Conservation (phyloP, 495 filamentous ascomycete species). For the Penicillium soppii region DNA sequence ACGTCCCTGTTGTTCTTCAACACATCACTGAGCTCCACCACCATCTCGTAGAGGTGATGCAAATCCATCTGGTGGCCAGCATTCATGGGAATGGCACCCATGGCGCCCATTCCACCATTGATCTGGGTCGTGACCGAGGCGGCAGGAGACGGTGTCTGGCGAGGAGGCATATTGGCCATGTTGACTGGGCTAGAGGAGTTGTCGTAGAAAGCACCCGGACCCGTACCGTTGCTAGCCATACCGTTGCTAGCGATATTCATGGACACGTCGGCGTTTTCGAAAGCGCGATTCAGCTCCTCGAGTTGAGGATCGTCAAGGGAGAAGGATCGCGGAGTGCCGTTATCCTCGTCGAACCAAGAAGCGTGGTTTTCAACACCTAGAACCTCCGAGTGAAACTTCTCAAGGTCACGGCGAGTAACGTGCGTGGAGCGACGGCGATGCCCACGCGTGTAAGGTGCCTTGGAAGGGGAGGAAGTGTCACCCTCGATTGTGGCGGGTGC, state of each 20-base stretch:
- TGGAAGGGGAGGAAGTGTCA: slow-evolving; percentile 33
- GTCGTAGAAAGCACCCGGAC: slow-evolving; percentile 32
- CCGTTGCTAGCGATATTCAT: slow-evolving; percentile 32
- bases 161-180: slow-evolving; percentile 36
- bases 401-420: slow-evolving; percentile 45
- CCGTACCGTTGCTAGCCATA: slow-evolving; percentile 31
- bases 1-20: slow-evolving; percentile 75
- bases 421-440: slow-evolving; percentile 49
- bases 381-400: slow-evolving; percentile 45
- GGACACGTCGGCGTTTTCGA: slow-evolving; percentile 34
- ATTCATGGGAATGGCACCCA: slow-evolving; percentile 63
- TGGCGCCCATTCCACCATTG: slow-evolving; percentile 60
- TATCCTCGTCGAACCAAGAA: slow-evolving; percentile 35
- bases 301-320: slow-evolving; percentile 36
- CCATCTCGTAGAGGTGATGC: slow-evolving; percentile 79
- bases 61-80: slow-evolving; percentile 87
- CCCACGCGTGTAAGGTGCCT: slow-evolving; percentile 43
- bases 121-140: slow-evolving; percentile 35
- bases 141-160: slow-evolving; percentile 37
- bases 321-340: slow-evolving; percentile 19
- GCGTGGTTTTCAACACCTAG: slow-evolving; percentile 36
- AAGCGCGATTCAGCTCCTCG: slow-evolving; percentile 38
- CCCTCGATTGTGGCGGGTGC: slow-evolving; percentile 40
- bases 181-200: slow-evolving; percentile 30
- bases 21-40: slow-evolving; percentile 74